phyloP scores from a whole-genome alignment of 345 rosid species.

The Brassica nigra region DNA sequence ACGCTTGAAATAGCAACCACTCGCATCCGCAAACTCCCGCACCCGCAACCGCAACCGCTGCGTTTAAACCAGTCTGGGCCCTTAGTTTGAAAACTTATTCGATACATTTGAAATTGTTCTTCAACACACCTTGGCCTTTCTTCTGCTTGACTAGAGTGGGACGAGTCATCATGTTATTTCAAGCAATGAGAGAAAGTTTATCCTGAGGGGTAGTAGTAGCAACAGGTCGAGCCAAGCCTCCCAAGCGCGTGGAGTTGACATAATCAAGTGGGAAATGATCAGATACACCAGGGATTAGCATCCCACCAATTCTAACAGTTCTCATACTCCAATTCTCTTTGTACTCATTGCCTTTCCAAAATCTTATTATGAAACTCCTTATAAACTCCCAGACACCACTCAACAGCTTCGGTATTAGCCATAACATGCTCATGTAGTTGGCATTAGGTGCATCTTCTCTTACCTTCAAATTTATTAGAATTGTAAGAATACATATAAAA shows the following conservation, averaged over 20 bases:
- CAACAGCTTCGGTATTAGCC: background rate
- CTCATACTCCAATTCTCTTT: background rate
- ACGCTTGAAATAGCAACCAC: too few species aligned
- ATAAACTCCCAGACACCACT: background rate
- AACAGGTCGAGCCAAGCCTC: background rate
- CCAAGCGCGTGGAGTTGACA: background rate
- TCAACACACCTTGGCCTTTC: background rate
- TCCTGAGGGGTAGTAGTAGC: background rate
- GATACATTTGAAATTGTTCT: background rate
- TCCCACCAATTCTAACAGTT: background rate
- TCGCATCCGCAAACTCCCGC: too few species aligned
- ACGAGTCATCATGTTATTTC: background rate
- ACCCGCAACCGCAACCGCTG: too few species aligned
- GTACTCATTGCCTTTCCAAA: background rate
- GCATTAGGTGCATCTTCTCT: conserved; percentile 17
- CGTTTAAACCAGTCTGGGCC: too few species aligned
- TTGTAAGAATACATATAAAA: background rate
- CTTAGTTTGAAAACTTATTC: background rate
- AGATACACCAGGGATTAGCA: background rate
- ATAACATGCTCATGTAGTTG: background rate
- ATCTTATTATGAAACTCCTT: background rate
- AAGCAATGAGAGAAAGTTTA: conserved; percentile 17
- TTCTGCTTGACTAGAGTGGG: background rate
- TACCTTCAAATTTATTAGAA: conserved; percentile 24
- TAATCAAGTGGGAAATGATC: background rate